Conservation (phyloP, 2,329 filamentous ascomycete species). For the Fusarium decemcellulare region DNA sequence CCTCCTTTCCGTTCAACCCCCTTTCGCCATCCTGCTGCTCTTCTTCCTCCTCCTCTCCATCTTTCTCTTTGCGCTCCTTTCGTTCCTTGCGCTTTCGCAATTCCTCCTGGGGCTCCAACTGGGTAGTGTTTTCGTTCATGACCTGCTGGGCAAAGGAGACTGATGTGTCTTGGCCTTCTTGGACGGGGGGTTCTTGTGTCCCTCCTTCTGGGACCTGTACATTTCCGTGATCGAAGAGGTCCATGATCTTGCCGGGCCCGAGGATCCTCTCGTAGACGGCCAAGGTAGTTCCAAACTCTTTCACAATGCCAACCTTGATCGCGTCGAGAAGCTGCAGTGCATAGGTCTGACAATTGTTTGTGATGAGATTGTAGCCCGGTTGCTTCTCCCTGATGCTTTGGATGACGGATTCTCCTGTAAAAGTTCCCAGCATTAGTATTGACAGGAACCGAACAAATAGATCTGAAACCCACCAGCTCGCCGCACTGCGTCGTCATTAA, state of each 20-base stretch:
- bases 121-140: slow-evolving; percentile 68
- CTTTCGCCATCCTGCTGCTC: slow-evolving; percentile 31
- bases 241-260: slow-evolving; percentile 64
- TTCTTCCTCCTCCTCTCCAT: background rate
- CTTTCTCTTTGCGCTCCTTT: slow-evolving; percentile 16
- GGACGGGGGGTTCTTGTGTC: background rate
- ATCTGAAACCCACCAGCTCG: slow-evolving; percentile 57
- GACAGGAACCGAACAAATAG: too few species aligned
- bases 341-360: slow-evolving; percentile 73
- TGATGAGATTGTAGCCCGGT: slow-evolving; percentile 70
- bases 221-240: slow-evolving; percentile 61
- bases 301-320: slow-evolving; percentile 65
- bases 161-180: slow-evolving; percentile 51
- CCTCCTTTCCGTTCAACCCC: background rate
- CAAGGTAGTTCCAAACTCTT: slow-evolving; percentile 67
- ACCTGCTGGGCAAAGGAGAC: slow-evolving; percentile 65
- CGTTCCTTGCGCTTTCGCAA: slow-evolving; percentile 25
- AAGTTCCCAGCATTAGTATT: too few species aligned
- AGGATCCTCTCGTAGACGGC: slow-evolving; percentile 67
- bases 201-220: slow-evolving; percentile 19
- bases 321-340: slow-evolving; percentile 67
- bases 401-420: slow-evolving; percentile 65
- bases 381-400: slow-evolving; percentile 63
- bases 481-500: slow-evolving; percentile 67
- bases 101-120: slow-evolving; percentile 60